Evolutionary conservation across 176 grass and related monocot species (phyloP).

Genomic region (Oropetium thomaeum): DNA sequence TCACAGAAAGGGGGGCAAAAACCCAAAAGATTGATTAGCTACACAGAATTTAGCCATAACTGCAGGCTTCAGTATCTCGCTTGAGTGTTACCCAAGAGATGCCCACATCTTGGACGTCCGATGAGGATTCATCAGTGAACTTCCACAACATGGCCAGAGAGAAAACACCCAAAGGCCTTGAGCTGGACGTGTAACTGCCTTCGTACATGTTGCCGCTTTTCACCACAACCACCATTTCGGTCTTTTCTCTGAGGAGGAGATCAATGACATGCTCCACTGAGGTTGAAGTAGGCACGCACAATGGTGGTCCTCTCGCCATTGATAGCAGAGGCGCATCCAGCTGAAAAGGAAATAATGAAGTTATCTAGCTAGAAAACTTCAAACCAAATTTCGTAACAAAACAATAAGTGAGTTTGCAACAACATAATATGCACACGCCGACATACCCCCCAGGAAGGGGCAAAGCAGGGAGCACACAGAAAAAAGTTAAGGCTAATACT

Average conservation of each 20-base stretch:
- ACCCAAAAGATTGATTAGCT: neutral
- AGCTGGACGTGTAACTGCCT: conserved; percentile 58
- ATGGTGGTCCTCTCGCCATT: conserved; percentile 55
- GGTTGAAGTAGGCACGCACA: conserved; percentile 61
- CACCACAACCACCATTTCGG: conserved; percentile 65
- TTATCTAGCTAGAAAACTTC: too few species aligned
- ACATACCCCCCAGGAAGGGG: neutral
- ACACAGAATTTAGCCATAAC: neutral
- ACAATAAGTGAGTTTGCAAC: neutral
- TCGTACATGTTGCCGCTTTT: conserved; percentile 59
- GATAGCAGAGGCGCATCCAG: conserved; percentile 69
- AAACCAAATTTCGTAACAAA: too few species aligned
- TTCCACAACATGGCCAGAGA: conserved; percentile 48
- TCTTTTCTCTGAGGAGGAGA: conserved; percentile 62
- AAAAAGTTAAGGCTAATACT: neutral
- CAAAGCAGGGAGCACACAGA: neutral
- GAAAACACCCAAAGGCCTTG: conserved; percentile 69
- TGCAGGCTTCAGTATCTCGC: neutral
- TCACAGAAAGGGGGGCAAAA: neutral
- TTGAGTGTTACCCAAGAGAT: neutral
- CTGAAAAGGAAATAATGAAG: conserved; percentile 34
- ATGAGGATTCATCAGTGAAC: neutral
- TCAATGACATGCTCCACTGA: conserved; percentile 67
- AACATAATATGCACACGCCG: neutral
- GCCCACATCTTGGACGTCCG: neutral